phyloP scores from a whole-genome alignment of 805 yeast genomes.

The Naumovozyma castellii region DNA sequence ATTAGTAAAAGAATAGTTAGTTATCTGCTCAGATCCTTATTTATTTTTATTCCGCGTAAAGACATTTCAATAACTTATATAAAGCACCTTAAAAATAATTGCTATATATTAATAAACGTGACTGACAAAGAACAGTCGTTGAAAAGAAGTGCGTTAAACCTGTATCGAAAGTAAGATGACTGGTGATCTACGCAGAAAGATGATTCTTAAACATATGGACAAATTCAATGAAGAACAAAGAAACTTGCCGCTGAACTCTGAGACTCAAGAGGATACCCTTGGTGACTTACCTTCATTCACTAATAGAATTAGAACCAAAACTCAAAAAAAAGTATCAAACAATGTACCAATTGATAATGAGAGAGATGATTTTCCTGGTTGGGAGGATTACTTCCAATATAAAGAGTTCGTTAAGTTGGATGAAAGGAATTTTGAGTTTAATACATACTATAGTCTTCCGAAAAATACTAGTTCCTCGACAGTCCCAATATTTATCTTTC shows the following conservation, averaged over 20 bases:
- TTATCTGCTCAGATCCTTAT: too few species aligned
- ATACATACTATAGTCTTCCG: constrained; percentile 54
- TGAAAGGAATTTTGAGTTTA: constrained; percentile 29
- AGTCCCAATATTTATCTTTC: constrained; percentile 58
- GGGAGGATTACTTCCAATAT: constrained; percentile 20
- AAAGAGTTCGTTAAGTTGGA: constrained; percentile 9
- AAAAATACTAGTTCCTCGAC: constrained; percentile 12
- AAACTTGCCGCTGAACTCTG: background rate
- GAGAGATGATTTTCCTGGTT: constrained; percentile 4
- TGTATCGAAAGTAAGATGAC: too few species aligned
- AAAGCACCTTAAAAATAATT: too few species aligned
- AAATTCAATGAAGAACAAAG: constrained; percentile 1
- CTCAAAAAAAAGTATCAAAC: background rate
- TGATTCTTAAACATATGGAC: constrained; percentile 10
- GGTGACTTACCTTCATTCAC: background rate
- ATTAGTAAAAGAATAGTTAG: too few species aligned
- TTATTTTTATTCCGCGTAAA: too few species aligned
- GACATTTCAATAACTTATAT: too few species aligned
- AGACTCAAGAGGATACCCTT: constrained; percentile 4
- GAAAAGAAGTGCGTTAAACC: too few species aligned
- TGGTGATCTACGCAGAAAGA: constrained; percentile 15
- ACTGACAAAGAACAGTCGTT: background rate
- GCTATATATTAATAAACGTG: background rate
- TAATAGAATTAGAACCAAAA: background rate
- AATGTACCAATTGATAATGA: background rate